Base-by-base conservation (phyloP, 306 rosid species). In the Vicia faba region DNA sequence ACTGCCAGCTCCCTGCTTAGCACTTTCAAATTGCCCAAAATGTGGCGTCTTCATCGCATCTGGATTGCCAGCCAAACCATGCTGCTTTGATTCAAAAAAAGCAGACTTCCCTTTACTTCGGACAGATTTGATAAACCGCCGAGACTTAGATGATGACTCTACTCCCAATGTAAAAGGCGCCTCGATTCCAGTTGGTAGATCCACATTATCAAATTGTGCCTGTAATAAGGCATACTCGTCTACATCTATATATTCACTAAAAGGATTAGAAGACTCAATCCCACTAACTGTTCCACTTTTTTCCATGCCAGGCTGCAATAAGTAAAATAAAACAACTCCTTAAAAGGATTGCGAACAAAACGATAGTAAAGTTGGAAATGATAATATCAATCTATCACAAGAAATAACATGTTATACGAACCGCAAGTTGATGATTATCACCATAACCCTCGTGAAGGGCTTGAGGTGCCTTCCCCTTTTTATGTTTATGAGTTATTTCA, bases 141-240 rank as follows among this genome's bases (percentile, higher is more conserved):
- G 78, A 64, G 86, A 58, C 71, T 79, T 83, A 28, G 86, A 84
- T 45, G 86, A 84, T 45, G 82, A 66, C 56, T 75, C 80, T 53
- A 38, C 61, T 51, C 87, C 88, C 29, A 50, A 64, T 19, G 85
- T 85, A 63, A 92, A 61, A 2, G 96, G 83, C 26, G 88, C 95
- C 81, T 92, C 96, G 31, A 89, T 67, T 64, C 84, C 96, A 8
- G 95, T 53, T 70, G 97, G 97, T 71, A 87, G 80, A 75, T 84
- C 84, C 67, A 78, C 77, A 25, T 77, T 71, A 80, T 92, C 98
- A 70, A 92, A 89, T 40, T 82, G 92, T 53, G 88, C 80, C 83
- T 92, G 96, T 73, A 87, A 66, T 41, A 68, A 48, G 23, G 87
- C 78, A 74, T 87, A 89, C 62, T 79, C 76, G 35, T 91, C 92